Evolutionary conservation across 1,284 basidiomycete species (phyloP).

Genomic region (Sutorius eximius): DNA sequence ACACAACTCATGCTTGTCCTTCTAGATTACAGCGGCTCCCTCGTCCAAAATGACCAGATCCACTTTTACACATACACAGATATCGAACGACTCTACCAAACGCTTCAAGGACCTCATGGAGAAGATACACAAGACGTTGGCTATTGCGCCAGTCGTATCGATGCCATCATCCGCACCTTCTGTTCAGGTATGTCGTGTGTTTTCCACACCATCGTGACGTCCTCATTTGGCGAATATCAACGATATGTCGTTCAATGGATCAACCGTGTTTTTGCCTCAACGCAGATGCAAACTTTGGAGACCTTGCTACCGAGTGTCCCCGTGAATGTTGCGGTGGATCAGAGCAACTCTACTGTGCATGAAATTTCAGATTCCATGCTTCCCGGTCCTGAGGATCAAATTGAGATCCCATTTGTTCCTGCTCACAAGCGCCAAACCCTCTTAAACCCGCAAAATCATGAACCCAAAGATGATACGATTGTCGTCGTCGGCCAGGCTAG

Average conservation of each 20-base stretch:
- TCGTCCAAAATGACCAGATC: conserved; percentile 21
- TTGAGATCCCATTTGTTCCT: conserved; percentile 74
- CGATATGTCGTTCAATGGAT: conserved; percentile 5
- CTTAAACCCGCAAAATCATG: conserved; percentile 18
- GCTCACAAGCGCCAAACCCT: conserved; percentile 45
- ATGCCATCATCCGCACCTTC: conserved; percentile 17
- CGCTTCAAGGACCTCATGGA: conserved; percentile 52
- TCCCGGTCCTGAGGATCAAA: conserved; percentile 40
- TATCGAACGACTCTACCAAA: conserved; percentile 18
- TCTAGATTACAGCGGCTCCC: conserved; percentile 6
- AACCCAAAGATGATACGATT: conserved; percentile 58
- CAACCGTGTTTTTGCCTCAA: conserved; percentile 1
- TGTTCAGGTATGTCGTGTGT: conserved; percentile 17
- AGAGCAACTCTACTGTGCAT: conserved; percentile 4
- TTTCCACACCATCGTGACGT: background rate
- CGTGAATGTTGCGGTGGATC: conserved; percentile 2
- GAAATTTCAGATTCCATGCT: conserved; percentile 17
- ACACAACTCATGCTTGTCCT: conserved; percentile 7
- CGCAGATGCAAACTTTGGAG: conserved; percentile 11
- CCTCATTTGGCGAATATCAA: background rate
- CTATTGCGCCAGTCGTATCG: conserved; percentile 54
- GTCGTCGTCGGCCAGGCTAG: conserved; percentile 67
- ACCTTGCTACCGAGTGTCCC: background rate
- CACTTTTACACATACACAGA: conserved; percentile 5
- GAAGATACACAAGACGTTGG: conserved; percentile 53